A percentile compares a stretch with the other conserved stretches of the same genome.
Evolutionary conservation across 164 flowering plant genomes (phyloP).

Genomic region (Sedum album): DNA sequence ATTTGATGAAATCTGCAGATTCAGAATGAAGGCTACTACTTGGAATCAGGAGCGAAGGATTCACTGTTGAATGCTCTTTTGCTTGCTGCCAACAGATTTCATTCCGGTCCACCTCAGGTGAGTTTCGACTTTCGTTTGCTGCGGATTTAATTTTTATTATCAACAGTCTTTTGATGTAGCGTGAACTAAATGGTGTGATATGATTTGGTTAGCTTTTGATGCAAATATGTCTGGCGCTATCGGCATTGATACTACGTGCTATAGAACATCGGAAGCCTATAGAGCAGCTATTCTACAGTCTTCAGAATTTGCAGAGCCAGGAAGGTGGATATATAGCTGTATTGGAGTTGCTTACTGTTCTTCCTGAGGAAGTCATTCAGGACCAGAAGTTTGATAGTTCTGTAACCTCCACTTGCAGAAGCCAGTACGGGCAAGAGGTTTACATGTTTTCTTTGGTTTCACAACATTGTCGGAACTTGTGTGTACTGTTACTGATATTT

Average conservation of each 20-base stretch:
- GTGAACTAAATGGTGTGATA: constrained; percentile 2
- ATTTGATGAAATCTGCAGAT: constrained; percentile 47
- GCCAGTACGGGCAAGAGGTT: constrained; percentile 75
- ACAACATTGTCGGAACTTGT: neutral
- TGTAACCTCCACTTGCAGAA: constrained; percentile 42
- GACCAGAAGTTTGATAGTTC: constrained; percentile 40
- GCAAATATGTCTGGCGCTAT: constrained; percentile 88
- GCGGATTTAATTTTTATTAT: too few species aligned
- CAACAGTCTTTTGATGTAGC: neutral
- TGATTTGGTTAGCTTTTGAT: constrained; percentile 56
- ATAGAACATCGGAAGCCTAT: constrained; percentile 67
- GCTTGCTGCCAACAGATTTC: constrained; percentile 68
- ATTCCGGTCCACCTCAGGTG: constrained; percentile 87
- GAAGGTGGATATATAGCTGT: constrained; percentile 70
- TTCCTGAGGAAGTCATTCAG: constrained; percentile 82
- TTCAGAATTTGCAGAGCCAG: constrained; percentile 60
- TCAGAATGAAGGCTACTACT: constrained; percentile 65
- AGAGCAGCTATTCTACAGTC: constrained; percentile 72
- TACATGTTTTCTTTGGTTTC: constrained; percentile 9
- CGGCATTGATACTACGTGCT: constrained; percentile 68
- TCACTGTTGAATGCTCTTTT: constrained; percentile 78
- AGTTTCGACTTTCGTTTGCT: too few species aligned
- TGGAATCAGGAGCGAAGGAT: constrained; percentile 68
- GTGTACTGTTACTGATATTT: neutral
- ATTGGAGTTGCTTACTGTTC: constrained; percentile 86